Evolutionary conservation across 441 rosid genomes (phyloP).

Genomic region (Adansonia grandidieri): DNA sequence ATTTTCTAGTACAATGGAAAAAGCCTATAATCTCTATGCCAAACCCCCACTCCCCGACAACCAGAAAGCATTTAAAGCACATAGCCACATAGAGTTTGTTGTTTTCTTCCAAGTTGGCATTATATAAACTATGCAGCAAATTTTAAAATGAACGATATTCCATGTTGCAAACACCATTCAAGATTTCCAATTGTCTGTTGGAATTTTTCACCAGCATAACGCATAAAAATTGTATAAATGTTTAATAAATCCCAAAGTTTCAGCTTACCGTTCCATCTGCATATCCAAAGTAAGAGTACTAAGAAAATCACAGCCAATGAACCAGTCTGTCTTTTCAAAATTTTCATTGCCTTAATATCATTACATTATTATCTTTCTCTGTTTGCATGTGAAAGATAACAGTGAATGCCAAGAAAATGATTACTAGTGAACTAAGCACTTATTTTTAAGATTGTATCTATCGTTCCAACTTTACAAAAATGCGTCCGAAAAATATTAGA

Average conservation of each 20-base stretch:
- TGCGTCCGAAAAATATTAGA: neutral
- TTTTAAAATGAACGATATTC: neutral
- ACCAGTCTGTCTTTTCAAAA: neutral
- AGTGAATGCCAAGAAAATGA: neutral
- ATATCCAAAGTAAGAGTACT: neutral
- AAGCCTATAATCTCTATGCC: neutral
- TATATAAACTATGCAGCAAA: neutral
- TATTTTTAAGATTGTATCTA: conserved; percentile 1
- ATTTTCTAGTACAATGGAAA: neutral
- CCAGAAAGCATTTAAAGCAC: conserved; percentile 10
- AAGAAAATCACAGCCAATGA: neutral
- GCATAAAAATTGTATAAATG: neutral
- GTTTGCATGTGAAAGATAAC: neutral
- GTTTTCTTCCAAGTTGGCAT: conserved; percentile 13
- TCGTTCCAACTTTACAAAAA: neutral
- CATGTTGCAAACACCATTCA: neutral
- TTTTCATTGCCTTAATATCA: conserved; percentile 2
- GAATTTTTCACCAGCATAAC: neutral
- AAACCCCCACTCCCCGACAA: neutral
- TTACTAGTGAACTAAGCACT: neutral
- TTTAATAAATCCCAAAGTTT: neutral
- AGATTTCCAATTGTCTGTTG: neutral
- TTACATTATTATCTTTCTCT: neutral
- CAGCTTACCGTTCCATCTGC: neutral
- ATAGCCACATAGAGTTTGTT: neutral